A percentile compares a stretch with the other conserved stretches of the same genome.
Conservation (phyloP, 2,329 filamentous ascomycete genomes). For the Fusarium newnesense region DNA sequence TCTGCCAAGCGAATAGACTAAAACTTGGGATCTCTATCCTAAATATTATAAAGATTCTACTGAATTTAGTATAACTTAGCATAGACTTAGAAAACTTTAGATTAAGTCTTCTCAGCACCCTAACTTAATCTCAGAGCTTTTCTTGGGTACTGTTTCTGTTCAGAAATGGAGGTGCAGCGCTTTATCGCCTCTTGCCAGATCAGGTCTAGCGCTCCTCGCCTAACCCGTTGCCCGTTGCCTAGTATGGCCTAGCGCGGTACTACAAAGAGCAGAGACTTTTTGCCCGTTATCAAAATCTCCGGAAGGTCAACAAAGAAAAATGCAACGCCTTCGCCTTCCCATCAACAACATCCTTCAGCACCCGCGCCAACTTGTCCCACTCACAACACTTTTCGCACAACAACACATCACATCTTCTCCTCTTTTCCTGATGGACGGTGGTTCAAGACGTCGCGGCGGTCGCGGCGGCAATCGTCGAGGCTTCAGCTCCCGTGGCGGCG, state of each 20-base stretch:
- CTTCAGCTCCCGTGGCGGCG: background rate
- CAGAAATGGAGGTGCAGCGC: background rate
- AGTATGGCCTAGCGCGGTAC: background rate
- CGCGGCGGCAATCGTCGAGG: conserved; percentile 8
- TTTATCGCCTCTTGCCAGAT: background rate
- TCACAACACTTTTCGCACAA: background rate
- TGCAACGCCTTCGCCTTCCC: conserved; percentile 16
- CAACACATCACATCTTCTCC: background rate
- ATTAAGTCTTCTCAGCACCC: background rate
- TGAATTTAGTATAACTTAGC: fast-evolving
- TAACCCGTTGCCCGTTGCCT: background rate
- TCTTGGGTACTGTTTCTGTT: background rate
- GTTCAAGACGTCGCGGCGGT: conserved; percentile 18
- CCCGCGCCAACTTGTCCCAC: background rate
- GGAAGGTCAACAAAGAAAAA: conserved; percentile 4
- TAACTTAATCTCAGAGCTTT: background rate
- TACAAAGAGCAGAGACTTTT: conserved; percentile 28
- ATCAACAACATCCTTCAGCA: background rate
- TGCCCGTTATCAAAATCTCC: conserved; percentile 15
- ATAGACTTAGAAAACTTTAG: background rate
- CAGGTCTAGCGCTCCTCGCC: background rate
- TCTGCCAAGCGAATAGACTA: too few species aligned
- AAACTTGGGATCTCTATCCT: background rate
- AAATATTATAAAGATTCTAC: fast-evolving
- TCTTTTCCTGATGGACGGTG: conserved; percentile 14